Base-by-base conservation (phyloP, 73 alveolate genomes). In the Blepharisma stoltei region DNA sequence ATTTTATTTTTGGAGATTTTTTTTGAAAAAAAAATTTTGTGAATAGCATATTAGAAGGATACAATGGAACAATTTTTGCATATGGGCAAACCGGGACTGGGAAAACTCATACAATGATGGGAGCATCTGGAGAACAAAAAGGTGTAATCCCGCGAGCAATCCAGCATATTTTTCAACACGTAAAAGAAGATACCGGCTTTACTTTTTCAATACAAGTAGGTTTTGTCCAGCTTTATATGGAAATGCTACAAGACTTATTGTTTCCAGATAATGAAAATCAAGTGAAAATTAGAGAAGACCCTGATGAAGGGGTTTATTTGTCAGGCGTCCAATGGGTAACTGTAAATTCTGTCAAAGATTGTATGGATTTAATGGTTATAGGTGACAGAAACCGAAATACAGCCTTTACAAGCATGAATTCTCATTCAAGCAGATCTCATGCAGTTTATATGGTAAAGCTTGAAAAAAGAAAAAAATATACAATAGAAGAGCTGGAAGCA, bases 81-180 rank as follows among this genome's bases (percentile, higher is more conserved):
- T 96, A 96, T 83, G 99, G 99, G 4, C 89, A 94, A 86, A 96
- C 99, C 6, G 99, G 98, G 14, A 94, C 99, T 25, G 99, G 99
- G 7, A 96, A 96, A 81, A 96, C 98, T 6, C 92, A 93, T 81
- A 89, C 99, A 6, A 94, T 96, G 97, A 93, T 90, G 37, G 98
- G 98, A 7, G 88, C 84, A 47, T 84, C 83, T 9, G 82, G 87
- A 78, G 94, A 81, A n/a, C 55, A 87, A 47, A 83, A 86, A 55
- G 99, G 99, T 18, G 93, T 96, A 43, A 96, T 93, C 54, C 99
- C 99, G 6, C 80, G 99, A 77, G 54, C 95, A 69, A 81, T 95
- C 66, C 93, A 96, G 70, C 81, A 93, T 70, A 80, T 96, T n/a
- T 96, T 96, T 86, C 78, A 80, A n/a, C 80, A 69, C 46, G 91